Percentiles rank a stretch among this genome's conserved stretches.
Conservation (phyloP, 2,329 filamentous ascomycete genomes). For the Paraphaeosphaeria minitans region DNA sequence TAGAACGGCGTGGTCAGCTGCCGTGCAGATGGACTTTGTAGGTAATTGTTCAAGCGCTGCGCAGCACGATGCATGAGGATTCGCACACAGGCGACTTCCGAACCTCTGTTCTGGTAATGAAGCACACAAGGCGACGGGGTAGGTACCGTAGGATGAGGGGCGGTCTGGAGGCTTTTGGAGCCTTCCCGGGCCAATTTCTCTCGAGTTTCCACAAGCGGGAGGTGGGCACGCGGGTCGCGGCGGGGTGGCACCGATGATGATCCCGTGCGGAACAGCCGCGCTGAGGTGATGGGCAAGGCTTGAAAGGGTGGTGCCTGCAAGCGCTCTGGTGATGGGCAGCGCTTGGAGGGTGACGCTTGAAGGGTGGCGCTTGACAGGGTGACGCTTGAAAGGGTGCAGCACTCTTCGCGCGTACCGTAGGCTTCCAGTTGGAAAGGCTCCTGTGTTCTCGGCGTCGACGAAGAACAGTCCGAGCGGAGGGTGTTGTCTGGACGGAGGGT, state of each 20-base stretch:
- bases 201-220: slow-evolving; percentile 11
- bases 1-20: not conserved
- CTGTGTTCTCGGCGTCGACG: slow-evolving; percentile 29
- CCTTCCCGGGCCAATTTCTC: slow-evolving; percentile 1
- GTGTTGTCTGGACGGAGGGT: too few species aligned
- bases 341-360: not conserved
- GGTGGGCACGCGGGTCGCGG: slow-evolving; percentile 8
- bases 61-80: not conserved
- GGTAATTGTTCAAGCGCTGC: not conserved
- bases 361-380: not conserved
- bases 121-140: not conserved
- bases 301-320: not conserved
- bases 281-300: not conserved
- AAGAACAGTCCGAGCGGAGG: too few species aligned
- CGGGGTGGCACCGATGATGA: not conserved
- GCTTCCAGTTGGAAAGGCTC: not conserved
- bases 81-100: slow-evolving; percentile 9
- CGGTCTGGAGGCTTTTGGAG: not conserved
- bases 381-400: not conserved
- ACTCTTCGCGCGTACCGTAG: not conserved
- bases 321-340: not conserved
- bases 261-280: not conserved
- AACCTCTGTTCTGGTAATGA: slow-evolving; percentile 3
- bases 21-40: not conserved
- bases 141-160: not conserved